Conservation (phyloP, 2,329 filamentous ascomycete species). For the Alternaria angustiovoidea region DNA sequence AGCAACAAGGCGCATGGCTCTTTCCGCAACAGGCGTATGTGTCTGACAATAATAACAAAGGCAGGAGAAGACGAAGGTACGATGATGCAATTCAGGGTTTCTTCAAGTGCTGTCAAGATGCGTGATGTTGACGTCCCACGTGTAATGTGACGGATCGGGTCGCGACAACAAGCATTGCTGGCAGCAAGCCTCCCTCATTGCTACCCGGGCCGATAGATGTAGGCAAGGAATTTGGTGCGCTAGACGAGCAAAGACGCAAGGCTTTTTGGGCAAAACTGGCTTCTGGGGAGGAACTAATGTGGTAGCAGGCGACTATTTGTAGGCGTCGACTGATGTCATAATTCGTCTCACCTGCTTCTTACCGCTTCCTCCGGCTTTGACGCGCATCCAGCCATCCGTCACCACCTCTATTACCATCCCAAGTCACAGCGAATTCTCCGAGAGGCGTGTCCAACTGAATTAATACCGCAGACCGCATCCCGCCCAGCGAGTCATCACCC, state of each 20-base stretch:
- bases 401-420: slow-evolving; percentile 4
- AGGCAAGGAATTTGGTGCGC: neutral
- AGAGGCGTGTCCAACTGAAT: neutral
- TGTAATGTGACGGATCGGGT: neutral
- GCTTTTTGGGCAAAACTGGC: slow-evolving; percentile 5
- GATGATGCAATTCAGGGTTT: neutral
- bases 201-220: neutral
- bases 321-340: slow-evolving; percentile 20
- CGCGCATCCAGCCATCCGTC: slow-evolving; percentile 7
- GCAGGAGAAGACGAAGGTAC: neutral
- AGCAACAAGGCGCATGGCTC: neutral
- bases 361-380: slow-evolving; percentile 17
- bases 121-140: slow-evolving; percentile 2
- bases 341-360: slow-evolving; percentile 19
- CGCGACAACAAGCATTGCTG: slow-evolving; percentile 6
- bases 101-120: neutral
- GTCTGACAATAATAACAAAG: neutral
- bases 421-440: slow-evolving; percentile 12
- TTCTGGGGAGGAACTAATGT: slow-evolving; percentile 11
- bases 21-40: neutral
- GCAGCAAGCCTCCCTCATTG: neutral
- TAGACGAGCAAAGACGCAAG: slow-evolving; percentile 2
- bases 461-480: slow-evolving; percentile 8
- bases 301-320: slow-evolving; percentile 10
- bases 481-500: slow-evolving; percentile 11